Evolutionary conservation across 305 asterid species (phyloP), one percentile per base, ranked within the genome.

Genomic region (Fraxinus floribunda): DNA sequence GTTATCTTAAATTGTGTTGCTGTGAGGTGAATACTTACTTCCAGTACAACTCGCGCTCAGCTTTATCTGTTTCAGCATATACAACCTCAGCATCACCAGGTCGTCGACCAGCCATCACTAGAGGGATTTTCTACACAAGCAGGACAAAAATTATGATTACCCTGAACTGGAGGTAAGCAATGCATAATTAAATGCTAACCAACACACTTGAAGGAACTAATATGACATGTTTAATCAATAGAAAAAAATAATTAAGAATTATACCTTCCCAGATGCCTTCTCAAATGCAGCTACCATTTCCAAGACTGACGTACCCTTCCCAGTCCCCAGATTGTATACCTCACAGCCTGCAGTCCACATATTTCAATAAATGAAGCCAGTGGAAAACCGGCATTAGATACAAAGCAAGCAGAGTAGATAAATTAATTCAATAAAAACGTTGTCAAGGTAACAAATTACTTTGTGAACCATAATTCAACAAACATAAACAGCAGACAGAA

Each of bases 21-120:
- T 24, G 32, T 30, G 82, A 76, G 15, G 20, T 60, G 32, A 64
- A 49, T 10, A 88, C 97, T 90, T 90, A 95, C 98, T 92, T 95
- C 98, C 98, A 95, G 60, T 88, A 91, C 83, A 95, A 73, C 64
- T 93, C 95, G 0, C 87, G 89, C 83, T 89, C 95, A 20, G 98
- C 98, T 83, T 89, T 92, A 26, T 88, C 88, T 0, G 97, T 95
- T 76, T 91, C 85, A 71, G 95, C 97, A 32, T 90, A 95, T 9
- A 95, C 94, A 4, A 82, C 73, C 93, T 91, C 97, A n/a, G 97
- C 97, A 91, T 95, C 98, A 62, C 98, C 98, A 60, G 98, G 92
- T 18, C 98, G 91, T 79, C 98, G 91, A 79, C 78, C 92, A 77
- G 93, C 90, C 88, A 74, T 86, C 80, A 83, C 89, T 83, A 87